Percentiles rank a stretch among this genome's conserved stretches.
Conservation (phyloP, 768 basidiomycete species). For the Suillus cothurnatus region DNA sequence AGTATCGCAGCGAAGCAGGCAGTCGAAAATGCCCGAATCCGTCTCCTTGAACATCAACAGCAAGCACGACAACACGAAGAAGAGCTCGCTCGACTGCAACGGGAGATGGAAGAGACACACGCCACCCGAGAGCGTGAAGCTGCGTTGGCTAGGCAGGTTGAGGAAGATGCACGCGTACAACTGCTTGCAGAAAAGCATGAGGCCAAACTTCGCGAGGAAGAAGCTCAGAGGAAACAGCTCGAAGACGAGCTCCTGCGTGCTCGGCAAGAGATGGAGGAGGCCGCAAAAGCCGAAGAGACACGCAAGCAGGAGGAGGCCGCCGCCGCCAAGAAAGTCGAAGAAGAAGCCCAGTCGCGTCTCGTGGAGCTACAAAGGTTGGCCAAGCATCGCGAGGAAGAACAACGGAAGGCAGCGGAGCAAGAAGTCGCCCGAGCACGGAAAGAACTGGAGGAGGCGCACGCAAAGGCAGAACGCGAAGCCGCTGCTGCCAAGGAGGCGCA, state of each 20-base stretch:
- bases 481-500: conserved; percentile 30
- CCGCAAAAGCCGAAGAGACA: conserved; percentile 18
- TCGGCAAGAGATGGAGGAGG: conserved; percentile 21
- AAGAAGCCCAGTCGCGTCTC: conserved; percentile 24
- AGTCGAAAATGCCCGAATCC: conserved; percentile 28
- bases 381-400: conserved; percentile 25
- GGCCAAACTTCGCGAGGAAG: conserved; percentile 31
- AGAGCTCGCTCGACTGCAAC: conserved; percentile 29
- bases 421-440: conserved; percentile 28
- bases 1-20: conserved; percentile 25
- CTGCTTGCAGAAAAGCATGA: conserved; percentile 30
- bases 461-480: conserved; percentile 24
- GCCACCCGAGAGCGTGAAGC: conserved; percentile 28
- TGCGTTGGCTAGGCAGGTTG: conserved; percentile 18
- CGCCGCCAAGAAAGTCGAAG: conserved; percentile 15
- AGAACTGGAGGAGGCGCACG: conserved; percentile 24
- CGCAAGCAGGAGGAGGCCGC: conserved; percentile 27
- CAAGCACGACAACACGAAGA: conserved; percentile 26
- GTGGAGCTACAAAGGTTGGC: conserved; percentile 31
- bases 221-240: conserved; percentile 24
- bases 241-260: conserved; percentile 30
- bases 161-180: conserved; percentile 26
- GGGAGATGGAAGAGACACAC: conserved; percentile 27
- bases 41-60: conserved; percentile 25
- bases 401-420: conserved; percentile 27